Evolutionary conservation across 2,329 filamentous ascomycete species (phyloP), one percentile per base, ranked within the genome.

Genomic region (Nemania serpens): DNA sequence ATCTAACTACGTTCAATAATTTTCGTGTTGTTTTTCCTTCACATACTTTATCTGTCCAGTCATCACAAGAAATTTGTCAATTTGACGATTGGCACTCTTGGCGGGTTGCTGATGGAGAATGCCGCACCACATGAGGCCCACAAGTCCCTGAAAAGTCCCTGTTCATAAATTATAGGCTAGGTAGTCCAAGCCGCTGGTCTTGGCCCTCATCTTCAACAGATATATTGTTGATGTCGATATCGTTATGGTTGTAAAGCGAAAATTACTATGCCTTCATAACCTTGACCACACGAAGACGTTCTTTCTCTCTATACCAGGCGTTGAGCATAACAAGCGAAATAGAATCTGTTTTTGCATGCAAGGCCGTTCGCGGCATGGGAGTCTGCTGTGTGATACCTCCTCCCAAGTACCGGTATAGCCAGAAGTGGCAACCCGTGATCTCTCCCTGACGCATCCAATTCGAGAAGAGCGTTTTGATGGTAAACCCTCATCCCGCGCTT

Each of bases 61-160:
- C 47, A 59, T 41, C 42, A 51, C 9, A 25, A 17, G 20, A 29
- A 46, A 62, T 62, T 59, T 62, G 59, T 59, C 59, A 59, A 48
- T 46, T 13, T 41, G 20, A 43, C 17, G 34, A 48, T 52, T 55
- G 41, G 39, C 51, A 25, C 52, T 25, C 60, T 59, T 62, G 56
- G 60, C 51, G 15, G 29, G 17, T 42, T 42, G 17, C 42, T 34
- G 18, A 22, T 45, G 22, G 25, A 43, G 18, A 34, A n/a, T 33
- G 5, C 22, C 4, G 34, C 34, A 34, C 10, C 7, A n/a, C 9
- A 55, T 18, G 36, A 20, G 33, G 34, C 13, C 52, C n/a, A 47
- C 42, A 46, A 39, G 12, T 33, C 20, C 33, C 37, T 45, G 34
- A 34, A 53, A 48, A 48, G 36, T 39, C 13, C 10, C 20, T 47